Percentiles rank a stretch among this genome's conserved stretches.
These are phyloP conservation scores for Leccinum truebloodii DNA, from an alignment of 768 basidiomycete genomes.

Conservation along the genomic window DNA sequence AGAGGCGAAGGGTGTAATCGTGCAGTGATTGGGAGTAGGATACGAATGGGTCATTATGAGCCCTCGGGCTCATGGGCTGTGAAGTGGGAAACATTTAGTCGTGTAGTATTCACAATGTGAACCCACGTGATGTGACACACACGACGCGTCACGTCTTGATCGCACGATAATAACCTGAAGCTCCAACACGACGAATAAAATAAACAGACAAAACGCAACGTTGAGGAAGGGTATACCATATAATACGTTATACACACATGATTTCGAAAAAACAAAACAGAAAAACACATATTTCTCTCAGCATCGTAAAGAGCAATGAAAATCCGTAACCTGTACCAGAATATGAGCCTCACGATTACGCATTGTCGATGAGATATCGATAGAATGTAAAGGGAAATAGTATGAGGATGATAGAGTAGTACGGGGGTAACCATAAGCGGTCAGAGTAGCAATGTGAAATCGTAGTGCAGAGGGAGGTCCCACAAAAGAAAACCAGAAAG, in stretches of 20 bases:
- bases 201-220: too few relatives aligned
- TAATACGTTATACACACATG: slow-evolving; percentile 18
- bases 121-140: slow-evolving; percentile 28
- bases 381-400: slow-evolving; percentile 2
- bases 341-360: slow-evolving; percentile 3
- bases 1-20: slow-evolving; percentile 64
- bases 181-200: slow-evolving; percentile 7
- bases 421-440: not conserved
- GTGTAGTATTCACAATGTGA: slow-evolving; percentile 5
- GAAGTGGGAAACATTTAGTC: slow-evolving; percentile 18
- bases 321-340: slow-evolving; percentile 28
- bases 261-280: not conserved
- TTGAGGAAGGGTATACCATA: slow-evolving; percentile 26
- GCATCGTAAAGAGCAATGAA: slow-evolving; percentile 4
- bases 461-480: slow-evolving; percentile 3
- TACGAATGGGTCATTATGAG: slow-evolving; percentile 39
- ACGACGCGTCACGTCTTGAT: slow-evolving; percentile 23
- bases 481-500: slow-evolving; percentile 6
- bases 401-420: slow-evolving; percentile 6
- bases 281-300: not conserved
- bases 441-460: slow-evolving; percentile 19
- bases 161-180: too few relatives aligned
- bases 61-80: slow-evolving; percentile 6
- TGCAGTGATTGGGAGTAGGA: slow-evolving; percentile 66
- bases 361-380: slow-evolving; percentile 1